Evolutionary conservation across 495 filamentous ascomycete species (phyloP), one percentile per base, ranked within the genome.

Genomic region (Aspergillus steynii): DNA sequence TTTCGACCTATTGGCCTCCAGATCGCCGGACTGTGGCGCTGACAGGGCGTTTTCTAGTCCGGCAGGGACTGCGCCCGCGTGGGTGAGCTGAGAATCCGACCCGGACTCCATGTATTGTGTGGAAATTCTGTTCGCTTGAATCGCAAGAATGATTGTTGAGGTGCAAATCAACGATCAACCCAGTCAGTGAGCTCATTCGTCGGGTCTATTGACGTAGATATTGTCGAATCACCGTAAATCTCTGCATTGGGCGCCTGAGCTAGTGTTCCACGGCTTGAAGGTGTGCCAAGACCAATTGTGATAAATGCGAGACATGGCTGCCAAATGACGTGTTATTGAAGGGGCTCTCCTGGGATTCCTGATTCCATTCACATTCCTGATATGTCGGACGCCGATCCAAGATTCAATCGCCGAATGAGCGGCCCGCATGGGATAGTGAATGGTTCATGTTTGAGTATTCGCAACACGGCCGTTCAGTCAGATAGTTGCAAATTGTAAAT

Each of bases 1-100:
- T 50, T 73, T 75, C 5, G 59, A 56, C 14, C 26, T 26, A 42
- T 42, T 42, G 37, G 37, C 37, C 37, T 42, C 37, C 7, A 42
- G 37, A 10, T 42, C 37, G 4, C 37, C 9, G 37, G 9, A 14
- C 14, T 3, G 37, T 42, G 37, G 37, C 37, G 37, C 37, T 42
- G 37, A 12, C 10, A 14, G 37, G 37, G 37, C 37, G 37, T 42
- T 42, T 42, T 42, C 37, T 42, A 14, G 37, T 15, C 37, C 37
- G 37, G 37, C 37, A 42, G 37, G 37, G 37, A 15, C 7, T 42
- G 37, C 37, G 37, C 37, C 37, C 37, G 37, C 37, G 37, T 42
- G 37, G 10, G 9, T 42, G 9, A 42, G 37, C 10, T 42, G 37
- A 42, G 10, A 42, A 42, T 12, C 3, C 1, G 37, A 42, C 37